These are phyloP conservation scores for Maudiozyma serrabonitensis DNA, from an alignment of 805 yeast genomes.

Conservation along the genomic window DNA sequence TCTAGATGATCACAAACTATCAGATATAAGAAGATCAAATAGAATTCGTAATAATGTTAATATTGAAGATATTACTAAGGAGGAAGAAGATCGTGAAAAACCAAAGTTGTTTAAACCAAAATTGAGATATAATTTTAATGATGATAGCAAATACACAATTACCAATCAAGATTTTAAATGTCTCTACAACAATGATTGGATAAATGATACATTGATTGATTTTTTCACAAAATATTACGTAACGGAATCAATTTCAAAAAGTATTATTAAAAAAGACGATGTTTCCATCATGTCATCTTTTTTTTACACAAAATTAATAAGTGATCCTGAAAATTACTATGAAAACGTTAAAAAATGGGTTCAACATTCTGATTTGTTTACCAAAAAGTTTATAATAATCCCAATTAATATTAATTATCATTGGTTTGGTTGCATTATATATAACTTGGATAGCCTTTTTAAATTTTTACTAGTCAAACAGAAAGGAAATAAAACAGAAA, in stretches of 20 bases:
- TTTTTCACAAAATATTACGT: slow-evolving; percentile 62
- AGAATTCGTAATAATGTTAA: slow-evolving; percentile 4
- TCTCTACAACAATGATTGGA: slow-evolving; percentile 71
- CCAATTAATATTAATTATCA: slow-evolving; percentile 79
- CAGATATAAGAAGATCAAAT: neutral
- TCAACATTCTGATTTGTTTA: slow-evolving; percentile 50
- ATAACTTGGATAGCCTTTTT: slow-evolving; percentile 34
- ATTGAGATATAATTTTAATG: slow-evolving; percentile 43
- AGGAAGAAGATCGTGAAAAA: slow-evolving; percentile 3
- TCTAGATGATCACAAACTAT: neutral
- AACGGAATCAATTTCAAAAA: slow-evolving; percentile 26
- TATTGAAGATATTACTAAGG: slow-evolving; percentile 1
- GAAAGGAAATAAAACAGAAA: neutral
- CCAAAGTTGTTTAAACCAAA: slow-evolving; percentile 32
- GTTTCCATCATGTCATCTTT: slow-evolving; percentile 68
- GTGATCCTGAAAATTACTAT: slow-evolving; percentile 38
- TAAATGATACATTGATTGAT: slow-evolving; percentile 81
- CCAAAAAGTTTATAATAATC: slow-evolving; percentile 51
- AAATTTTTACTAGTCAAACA: slow-evolving; percentile 6
- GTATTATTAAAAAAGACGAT: slow-evolving; percentile 28
- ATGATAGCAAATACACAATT: slow-evolving; percentile 46
- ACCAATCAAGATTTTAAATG: slow-evolving; percentile 68
- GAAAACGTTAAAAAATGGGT: slow-evolving; percentile 72
- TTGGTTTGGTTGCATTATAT: slow-evolving; percentile 80
- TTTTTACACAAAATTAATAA: slow-evolving; percentile 59